A percentile compares a stretch with the other conserved stretches of the same genome.
Evolutionary conservation across 805 yeast genomes (phyloP).

Genomic region (Schwanniomyces sp.): DNA sequence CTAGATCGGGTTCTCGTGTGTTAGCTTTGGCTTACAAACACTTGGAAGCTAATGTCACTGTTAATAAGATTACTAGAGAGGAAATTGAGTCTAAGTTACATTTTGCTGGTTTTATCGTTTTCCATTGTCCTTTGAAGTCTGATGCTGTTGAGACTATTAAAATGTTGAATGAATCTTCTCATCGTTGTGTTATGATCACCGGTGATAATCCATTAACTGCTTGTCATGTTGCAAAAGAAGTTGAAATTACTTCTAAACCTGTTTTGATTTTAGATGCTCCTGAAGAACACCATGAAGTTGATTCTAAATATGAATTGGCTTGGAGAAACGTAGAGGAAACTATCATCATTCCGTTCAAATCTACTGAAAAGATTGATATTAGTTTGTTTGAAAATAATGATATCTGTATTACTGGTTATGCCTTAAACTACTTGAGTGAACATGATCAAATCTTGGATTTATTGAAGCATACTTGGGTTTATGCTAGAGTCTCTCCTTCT

Average conservation of each 20-base stretch:
- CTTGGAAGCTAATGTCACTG: conserved; percentile 51
- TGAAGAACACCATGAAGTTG: conserved; percentile 58
- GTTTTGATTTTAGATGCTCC: conserved; percentile 85
- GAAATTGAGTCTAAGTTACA: conserved; percentile 69
- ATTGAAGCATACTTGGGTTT: conserved; percentile 91
- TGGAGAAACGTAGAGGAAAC: conserved; percentile 88
- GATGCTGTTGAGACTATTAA: conserved; percentile 89
- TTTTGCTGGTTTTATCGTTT: conserved; percentile 92
- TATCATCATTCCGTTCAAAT: conserved; percentile 62
- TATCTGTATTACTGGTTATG: conserved; percentile 91
- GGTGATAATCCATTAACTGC: conserved; percentile 99
- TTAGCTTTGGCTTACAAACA: conserved; percentile 83
- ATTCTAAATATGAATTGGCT: conserved; percentile 55
- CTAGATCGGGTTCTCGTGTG: conserved; percentile 95
- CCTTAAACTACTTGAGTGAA: conserved; percentile 62
- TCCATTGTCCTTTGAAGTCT: conserved; percentile 93
- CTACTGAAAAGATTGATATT: conserved; percentile 55
- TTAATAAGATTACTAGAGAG: conserved; percentile 64
- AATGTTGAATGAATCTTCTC: conserved; percentile 93
- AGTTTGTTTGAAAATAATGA: conserved; percentile 66
- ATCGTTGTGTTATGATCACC: conserved; percentile 96
- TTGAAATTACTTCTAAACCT: conserved; percentile 79
- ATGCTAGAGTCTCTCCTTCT: conserved; percentile 94
- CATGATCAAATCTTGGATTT: conserved; percentile 71
- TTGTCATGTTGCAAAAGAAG: conserved; percentile 95